Percentiles rank a stretch among this genome's conserved stretches.
phyloP scores from a whole-genome alignment of 169 alveolate genomes.

The Theileria annulata region DNA sequence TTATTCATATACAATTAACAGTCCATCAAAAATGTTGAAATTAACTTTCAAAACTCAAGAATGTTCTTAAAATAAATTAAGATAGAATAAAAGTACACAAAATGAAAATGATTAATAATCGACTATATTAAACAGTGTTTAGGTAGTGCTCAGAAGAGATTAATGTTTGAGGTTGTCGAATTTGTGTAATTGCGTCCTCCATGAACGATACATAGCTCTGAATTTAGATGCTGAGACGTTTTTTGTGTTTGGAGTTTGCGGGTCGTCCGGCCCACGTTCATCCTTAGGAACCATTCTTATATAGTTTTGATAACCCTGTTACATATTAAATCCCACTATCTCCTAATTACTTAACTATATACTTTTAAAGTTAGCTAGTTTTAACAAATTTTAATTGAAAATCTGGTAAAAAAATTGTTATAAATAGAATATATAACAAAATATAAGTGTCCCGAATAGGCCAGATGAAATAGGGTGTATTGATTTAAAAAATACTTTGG shows the following conservation, averaged over 20 bases:
- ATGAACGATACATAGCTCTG: conserved; percentile 71
- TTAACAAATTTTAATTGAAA: not conserved
- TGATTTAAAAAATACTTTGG: conserved; percentile 56
- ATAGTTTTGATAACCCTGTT: conserved; percentile 75
- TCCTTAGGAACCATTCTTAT: conserved; percentile 70
- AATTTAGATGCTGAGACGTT: conserved; percentile 73
- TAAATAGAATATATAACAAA: not conserved
- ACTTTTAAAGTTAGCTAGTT: not conserved
- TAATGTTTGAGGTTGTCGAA: conserved; percentile 58
- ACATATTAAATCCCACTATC: not conserved
- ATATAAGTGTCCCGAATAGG: not conserved
- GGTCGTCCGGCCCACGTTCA: conserved; percentile 74
- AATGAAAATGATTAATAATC: not conserved
- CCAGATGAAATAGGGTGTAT: not conserved
- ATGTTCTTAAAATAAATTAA: not conserved
- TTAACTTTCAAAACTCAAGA: not conserved
- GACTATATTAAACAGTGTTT: not conserved
- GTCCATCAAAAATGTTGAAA: too few relatives aligned
- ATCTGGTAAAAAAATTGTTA: not conserved
- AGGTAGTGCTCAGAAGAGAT: not conserved
- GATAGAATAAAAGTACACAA: not conserved
- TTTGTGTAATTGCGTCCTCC: conserved; percentile 76
- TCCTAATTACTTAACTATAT: not conserved
- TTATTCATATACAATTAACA: not conserved
- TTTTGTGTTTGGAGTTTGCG: conserved; percentile 74